A percentile compares a stretch with the other conserved stretches of the same genome.
Evolutionary conservation across 192 early-diverging fungal species (phyloP).

Genomic region (Rhizoclosmatium sp.): DNA sequence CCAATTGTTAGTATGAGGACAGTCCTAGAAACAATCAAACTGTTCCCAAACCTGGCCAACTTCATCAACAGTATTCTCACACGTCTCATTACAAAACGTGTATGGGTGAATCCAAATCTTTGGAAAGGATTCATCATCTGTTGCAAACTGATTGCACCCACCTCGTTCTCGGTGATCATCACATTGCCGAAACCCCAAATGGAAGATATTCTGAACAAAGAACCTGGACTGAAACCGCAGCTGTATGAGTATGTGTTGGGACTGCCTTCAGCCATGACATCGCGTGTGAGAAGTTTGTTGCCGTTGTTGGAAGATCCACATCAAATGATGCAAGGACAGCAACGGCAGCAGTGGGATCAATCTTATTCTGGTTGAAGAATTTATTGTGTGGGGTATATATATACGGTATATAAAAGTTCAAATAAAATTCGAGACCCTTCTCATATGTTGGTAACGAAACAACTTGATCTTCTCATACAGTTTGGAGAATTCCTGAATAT

Average conservation of each 20-base stretch:
- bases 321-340: not conserved
- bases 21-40: conserved; percentile 71
- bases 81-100: conserved; percentile 67
- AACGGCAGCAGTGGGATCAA: conserved; percentile 1
- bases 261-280: conserved; percentile 31
- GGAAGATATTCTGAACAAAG: conserved; percentile 41
- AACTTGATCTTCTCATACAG: conserved; percentile 20
- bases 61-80: conserved; percentile 68
- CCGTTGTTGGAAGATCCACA: conserved; percentile 30
- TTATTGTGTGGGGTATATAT: not conserved
- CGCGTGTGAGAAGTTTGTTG: conserved; percentile 23
- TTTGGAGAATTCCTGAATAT: conserved; percentile 28
- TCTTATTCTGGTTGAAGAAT: not conserved
- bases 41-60: conserved; percentile 67
- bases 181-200: conserved; percentile 43
- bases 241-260: conserved; percentile 40
- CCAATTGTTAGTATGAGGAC: conserved; percentile 65
- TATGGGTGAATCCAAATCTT: conserved; percentile 72
- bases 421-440: not conserved
- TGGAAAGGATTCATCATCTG: conserved; percentile 83
- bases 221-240: conserved; percentile 29
- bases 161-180: conserved; percentile 40
- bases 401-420: not conserved
- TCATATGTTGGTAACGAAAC: conserved; percentile 18
- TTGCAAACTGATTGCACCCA: conserved; percentile 48